Percentiles rank a stretch among this genome's conserved stretches.
These are phyloP conservation scores for Spencermartinsiella europaea DNA, from an alignment of 805 yeast species.

Conservation along the genomic window DNA sequence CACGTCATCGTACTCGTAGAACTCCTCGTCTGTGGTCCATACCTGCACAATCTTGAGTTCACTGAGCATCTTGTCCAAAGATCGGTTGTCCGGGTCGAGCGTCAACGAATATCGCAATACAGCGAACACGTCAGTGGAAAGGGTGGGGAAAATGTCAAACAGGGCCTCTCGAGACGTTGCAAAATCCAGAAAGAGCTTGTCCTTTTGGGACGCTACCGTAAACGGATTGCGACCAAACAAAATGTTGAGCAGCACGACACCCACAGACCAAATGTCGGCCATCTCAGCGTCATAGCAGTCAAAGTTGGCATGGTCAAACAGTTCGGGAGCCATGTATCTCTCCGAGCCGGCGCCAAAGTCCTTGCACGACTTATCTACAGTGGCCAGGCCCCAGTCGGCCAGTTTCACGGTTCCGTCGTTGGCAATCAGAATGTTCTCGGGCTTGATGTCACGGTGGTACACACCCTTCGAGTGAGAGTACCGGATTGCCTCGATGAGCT, in stretches of 20 bases:
- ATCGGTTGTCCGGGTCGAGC: slow-evolving; percentile 82
- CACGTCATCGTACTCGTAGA: slow-evolving; percentile 29
- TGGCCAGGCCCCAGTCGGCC: slow-evolving; percentile 90
- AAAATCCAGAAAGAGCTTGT: slow-evolving; percentile 78
- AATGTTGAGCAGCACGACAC: slow-evolving; percentile 73
- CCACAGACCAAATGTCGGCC: slow-evolving; percentile 87
- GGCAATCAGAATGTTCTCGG: slow-evolving; percentile 80
- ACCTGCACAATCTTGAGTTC: slow-evolving; percentile 57
- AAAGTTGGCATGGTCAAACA: slow-evolving; percentile 51
- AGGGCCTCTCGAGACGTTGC: slow-evolving; percentile 83
- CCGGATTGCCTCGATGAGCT: slow-evolving; percentile 69
- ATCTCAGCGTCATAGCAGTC: slow-evolving; percentile 66
- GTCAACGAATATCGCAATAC: slow-evolving; percentile 73
- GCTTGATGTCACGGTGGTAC: slow-evolving; percentile 92
- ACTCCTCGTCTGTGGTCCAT: slow-evolving; percentile 81
- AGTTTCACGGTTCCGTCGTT: slow-evolving; percentile 52
- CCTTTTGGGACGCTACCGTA: slow-evolving; percentile 71
- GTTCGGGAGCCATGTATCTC: slow-evolving; percentile 92
- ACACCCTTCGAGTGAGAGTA: slow-evolving; percentile 80
- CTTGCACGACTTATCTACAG: slow-evolving; percentile 51
- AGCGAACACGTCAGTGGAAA: slow-evolving; percentile 83
- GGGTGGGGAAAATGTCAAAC: slow-evolving; percentile 84
- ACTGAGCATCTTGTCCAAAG: slow-evolving; percentile 51
- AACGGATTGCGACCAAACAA: slow-evolving; percentile 90
- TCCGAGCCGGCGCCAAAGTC: slow-evolving; percentile 88